Base-by-base conservation (phyloP, 176 grass and related monocot genomes). In the Leersia perrieri region DNA sequence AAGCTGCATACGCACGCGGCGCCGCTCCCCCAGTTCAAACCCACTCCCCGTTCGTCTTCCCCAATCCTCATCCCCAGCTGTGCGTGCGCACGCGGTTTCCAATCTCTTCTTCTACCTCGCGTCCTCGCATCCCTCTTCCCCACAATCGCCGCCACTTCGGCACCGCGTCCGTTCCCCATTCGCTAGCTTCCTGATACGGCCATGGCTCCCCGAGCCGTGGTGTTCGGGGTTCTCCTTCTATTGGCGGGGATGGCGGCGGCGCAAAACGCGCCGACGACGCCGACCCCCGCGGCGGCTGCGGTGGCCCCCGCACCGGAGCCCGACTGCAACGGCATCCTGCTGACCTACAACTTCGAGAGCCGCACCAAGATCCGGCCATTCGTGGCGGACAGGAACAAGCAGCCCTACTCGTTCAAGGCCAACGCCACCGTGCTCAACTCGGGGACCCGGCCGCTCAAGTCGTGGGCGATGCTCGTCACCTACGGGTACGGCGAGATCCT, bases 401-500 rank as follows among this genome's bases (percentile, higher is more conserved):
- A 98, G 82, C 80, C 95, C 64, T 98, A 94, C 83, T 35, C 85
- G 11, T 98, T 98, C 84, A 28, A 45, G 58, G 83, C 95, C 63
- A 88, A 83, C 40, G 77, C 81, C 68, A 80, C 92, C 47, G 83
- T 98, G 49, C 41, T 71, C 83, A 98, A 98, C 90, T 69, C 74
- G 14, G 92, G 92, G 51, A 92, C 86, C 61, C 80, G 88, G 72
- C 66, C 86, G 75, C 88, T 98, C 80, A 83, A 81, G 79, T 88
- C 90, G 34, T 98, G 95, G 95, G 68, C 73, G 30, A 79, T 92
- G 16, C 83, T 90, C 35, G 68, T 98, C 47, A 72, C 82, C 8
- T 98, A 91, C 80, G 51, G 57, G 53, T 18, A 92, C 90, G 26
- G 39, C 30, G 95, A 98, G 90, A 92, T 98, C 85, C 77, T 98